phyloP scores from a whole-genome alignment of 2,329 filamentous ascomycete species.

The Leptographium radiaticola region DNA sequence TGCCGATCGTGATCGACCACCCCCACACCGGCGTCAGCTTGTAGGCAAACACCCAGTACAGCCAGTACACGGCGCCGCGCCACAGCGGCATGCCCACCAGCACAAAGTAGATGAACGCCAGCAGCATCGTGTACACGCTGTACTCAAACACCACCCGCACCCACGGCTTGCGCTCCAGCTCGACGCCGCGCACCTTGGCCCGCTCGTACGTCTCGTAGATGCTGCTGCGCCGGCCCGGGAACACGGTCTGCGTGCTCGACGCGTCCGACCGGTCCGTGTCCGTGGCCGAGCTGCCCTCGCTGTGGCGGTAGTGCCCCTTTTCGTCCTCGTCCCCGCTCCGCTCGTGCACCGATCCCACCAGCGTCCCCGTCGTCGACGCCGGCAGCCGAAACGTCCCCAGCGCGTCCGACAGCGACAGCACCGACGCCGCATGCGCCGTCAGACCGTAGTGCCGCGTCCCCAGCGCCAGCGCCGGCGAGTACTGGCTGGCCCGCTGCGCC shows the following conservation, averaged over 20 bases:
- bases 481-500: neutral
- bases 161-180: slow-evolving; percentile 3
- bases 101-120: slow-evolving; percentile 2
- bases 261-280: neutral
- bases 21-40: slow-evolving; percentile 2
- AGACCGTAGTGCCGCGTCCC: neutral
- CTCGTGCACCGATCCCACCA: neutral
- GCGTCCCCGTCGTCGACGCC: neutral
- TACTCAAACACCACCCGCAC: slow-evolving; percentile 3
- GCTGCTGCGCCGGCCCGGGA: neutral
- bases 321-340: neutral
- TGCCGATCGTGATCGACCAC: slow-evolving; percentile 2
- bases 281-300: no score
- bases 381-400: neutral
- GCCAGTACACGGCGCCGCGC: slow-evolving; percentile 1
- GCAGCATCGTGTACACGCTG: neutral
- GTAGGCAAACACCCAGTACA: slow-evolving; percentile 3
- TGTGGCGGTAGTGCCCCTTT: neutral
- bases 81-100: slow-evolving; percentile 5
- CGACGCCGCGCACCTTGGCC: slow-evolving; percentile 3
- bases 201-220: slow-evolving; percentile 3
- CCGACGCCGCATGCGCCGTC: neutral
- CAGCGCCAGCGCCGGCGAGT: neutral
- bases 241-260: no score
- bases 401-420: neutral